A percentile compares a stretch with the other conserved stretches of the same genome.
phyloP scores from a whole-genome alignment of 306 rosid species.

The Cajanus cajan region DNA sequence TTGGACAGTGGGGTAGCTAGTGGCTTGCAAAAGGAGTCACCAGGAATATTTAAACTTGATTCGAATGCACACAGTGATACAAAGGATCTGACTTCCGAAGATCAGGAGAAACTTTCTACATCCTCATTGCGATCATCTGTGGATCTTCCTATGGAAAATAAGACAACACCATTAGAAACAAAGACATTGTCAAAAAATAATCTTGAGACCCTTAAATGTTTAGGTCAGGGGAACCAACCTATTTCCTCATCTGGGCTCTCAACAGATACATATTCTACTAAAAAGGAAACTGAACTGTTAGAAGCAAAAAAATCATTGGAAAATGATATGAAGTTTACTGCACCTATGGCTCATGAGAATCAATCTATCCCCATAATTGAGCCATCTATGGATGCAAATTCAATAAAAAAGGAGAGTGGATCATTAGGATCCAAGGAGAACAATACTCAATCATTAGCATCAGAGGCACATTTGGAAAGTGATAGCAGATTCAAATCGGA shows the following conservation, averaged over 20 bases:
- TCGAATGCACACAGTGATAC: background rate
- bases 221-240: constrained; percentile 27
- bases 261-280: constrained; percentile 27
- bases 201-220: constrained; percentile 17
- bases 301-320: constrained; percentile 38
- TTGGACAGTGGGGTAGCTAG: constrained; percentile 37
- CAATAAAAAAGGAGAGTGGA: constrained; percentile 7
- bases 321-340: constrained; percentile 28
- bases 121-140: constrained; percentile 5
- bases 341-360: constrained; percentile 24
- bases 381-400: constrained; percentile 15
- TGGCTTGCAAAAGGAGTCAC: constrained; percentile 43
- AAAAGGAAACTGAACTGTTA: background rate
- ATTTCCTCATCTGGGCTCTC: constrained; percentile 26
- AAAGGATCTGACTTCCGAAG: constrained; percentile 4
- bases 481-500: constrained; percentile 20
- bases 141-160: constrained; percentile 14
- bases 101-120: background rate
- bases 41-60: constrained; percentile 35
- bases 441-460: constrained; percentile 5
- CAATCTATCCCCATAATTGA: constrained; percentile 32
- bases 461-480: constrained; percentile 13
- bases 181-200: constrained; percentile 21
- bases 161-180: constrained; percentile 13
- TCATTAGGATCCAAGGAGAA: constrained; percentile 12